Percentiles rank a stretch among this genome's conserved stretches.
Conservation (phyloP, 164 flowering plant genomes). For the Tetrastigma voinierianum region DNA sequence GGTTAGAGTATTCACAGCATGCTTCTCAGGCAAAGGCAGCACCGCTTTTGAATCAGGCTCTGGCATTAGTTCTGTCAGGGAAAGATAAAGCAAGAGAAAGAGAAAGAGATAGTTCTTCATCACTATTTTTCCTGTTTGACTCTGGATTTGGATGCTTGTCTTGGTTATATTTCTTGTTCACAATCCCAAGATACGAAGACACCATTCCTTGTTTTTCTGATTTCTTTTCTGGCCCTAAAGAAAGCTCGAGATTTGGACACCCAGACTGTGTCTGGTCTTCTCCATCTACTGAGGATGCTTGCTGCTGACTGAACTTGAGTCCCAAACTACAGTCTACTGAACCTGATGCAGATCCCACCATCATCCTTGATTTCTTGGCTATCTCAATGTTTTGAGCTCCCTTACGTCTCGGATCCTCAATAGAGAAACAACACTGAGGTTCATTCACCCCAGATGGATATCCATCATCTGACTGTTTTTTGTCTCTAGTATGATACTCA, state of each 20-base stretch:
- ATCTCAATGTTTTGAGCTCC: neutral
- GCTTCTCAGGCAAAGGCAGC: neutral
- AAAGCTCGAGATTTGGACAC: neutral
- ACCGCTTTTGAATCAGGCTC: neutral
- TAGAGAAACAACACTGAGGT: neutral
- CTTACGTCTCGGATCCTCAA: neutral
- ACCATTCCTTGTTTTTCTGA: neutral
- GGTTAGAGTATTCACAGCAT: neutral
- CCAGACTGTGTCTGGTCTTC: neutral
- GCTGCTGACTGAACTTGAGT: neutral
- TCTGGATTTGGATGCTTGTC: neutral
- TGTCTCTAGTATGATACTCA: neutral
- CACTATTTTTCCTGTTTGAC: neutral
- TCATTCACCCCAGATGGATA: neutral
- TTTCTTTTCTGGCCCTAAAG: neutral
- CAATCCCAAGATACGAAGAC: neutral
- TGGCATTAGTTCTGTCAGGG: neutral
- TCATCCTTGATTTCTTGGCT: neutral
- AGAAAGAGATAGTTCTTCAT: neutral
- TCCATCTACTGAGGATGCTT: neutral
- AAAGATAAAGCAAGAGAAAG: neutral
- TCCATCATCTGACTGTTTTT: neutral
- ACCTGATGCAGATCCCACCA: neutral
- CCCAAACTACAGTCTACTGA: neutral
- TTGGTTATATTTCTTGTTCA: neutral